Conservation (phyloP, 2,329 filamentous ascomycete species). For the Trichophyton equinum region DNA sequence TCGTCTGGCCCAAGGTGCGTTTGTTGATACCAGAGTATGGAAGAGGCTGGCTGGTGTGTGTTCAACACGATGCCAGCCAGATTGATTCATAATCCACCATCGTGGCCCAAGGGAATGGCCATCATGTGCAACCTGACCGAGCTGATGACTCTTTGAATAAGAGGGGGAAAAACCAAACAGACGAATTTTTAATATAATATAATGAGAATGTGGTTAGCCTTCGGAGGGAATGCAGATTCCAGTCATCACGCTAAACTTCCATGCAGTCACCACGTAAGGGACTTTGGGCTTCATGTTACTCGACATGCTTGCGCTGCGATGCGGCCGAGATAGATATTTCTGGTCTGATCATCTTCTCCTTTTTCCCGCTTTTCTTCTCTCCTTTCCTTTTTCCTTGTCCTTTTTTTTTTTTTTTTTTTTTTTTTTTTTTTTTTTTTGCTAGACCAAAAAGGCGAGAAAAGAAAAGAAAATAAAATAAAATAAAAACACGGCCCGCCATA, state of each 20-base stretch:
- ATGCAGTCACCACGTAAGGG: conserved; percentile 1
- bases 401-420: neutral
- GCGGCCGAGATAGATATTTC: neutral
- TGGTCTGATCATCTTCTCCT: neutral
- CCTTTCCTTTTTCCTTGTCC: neutral
- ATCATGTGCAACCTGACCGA: conserved; percentile 1
- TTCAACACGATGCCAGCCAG: neutral
- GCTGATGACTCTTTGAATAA: neutral
- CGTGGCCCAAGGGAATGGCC: neutral
- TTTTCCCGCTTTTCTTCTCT: neutral
- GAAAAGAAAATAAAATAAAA: conserved; percentile 1
- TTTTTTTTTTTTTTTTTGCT: neutral
- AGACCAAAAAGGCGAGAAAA: neutral
- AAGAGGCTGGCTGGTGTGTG: neutral
- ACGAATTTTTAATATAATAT: neutral
- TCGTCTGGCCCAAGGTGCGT: neutral
- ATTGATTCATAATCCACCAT: neutral
- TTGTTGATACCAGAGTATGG: too few relatives aligned
- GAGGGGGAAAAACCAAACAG: neutral
- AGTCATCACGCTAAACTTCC: neutral
- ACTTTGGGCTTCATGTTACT: neutral
- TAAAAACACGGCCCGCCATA: neutral
- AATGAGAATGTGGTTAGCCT: neutral
- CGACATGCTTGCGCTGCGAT: neutral
- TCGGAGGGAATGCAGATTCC: neutral